phyloP scores from a whole-genome alignment of 495 filamentous ascomycete species.

The Penicillium flavigenum region DNA sequence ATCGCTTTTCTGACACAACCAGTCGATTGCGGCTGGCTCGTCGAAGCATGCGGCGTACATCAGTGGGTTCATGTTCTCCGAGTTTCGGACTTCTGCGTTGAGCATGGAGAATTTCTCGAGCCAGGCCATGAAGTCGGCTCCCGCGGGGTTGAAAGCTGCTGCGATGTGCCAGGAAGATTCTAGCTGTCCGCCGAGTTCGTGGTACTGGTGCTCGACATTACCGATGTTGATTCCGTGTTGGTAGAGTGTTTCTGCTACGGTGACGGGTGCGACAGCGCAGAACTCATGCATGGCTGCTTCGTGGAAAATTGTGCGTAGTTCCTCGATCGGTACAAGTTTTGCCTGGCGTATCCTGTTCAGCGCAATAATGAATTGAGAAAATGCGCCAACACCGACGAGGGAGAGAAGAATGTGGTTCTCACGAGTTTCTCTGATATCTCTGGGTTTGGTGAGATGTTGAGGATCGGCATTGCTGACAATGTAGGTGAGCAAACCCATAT shows the following conservation, averaged over 20 bases:
- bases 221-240: conserved; percentile 5
- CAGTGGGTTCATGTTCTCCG: not conserved
- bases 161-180: conserved; percentile 9
- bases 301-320: conserved; percentile 1
- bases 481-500: not conserved
- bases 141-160: conserved; percentile 7
- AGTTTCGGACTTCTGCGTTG: not conserved
- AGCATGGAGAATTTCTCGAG: conserved; percentile 2
- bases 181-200: conserved; percentile 3
- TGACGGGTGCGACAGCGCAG: not conserved
- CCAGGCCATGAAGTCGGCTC: not conserved
- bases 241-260: not conserved
- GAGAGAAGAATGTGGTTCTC: conserved; percentile 6
- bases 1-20: not conserved
- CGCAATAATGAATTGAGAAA: not conserved
- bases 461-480: not conserved
- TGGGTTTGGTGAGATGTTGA: not conserved
- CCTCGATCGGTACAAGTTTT: not conserved
- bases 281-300: conserved; percentile 2
- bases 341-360: not conserved
- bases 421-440: conserved; percentile 2
- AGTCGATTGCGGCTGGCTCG: not conserved
- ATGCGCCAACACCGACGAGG: not conserved
- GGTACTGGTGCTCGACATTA: conserved; percentile 2
- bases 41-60: conserved; percentile 8